These are phyloP conservation scores for Triglochin maritima DNA, from an alignment of 106 monocot species.

Conservation along the genomic window DNA sequence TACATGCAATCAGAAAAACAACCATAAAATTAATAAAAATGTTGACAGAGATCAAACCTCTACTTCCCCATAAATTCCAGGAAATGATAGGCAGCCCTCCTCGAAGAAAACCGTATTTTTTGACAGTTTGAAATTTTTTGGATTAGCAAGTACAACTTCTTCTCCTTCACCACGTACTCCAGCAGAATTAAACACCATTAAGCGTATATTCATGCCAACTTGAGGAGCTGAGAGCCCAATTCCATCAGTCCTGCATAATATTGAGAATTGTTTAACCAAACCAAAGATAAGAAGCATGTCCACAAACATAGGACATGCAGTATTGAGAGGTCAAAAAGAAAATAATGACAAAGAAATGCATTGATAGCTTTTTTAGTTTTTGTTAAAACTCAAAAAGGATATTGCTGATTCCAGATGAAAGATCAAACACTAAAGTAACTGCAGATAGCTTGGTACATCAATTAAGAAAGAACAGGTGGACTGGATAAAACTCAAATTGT, in stretches of 20 bases:
- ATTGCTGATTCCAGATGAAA: too few species aligned
- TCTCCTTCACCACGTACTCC: conserved; percentile 90
- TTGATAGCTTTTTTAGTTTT: too few species aligned
- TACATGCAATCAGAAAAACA: background rate
- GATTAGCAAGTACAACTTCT: conserved; percentile 91
- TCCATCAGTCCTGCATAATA: conserved; percentile 78
- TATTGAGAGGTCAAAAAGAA: background rate
- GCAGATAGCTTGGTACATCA: too few species aligned
- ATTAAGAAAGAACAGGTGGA: too few species aligned
- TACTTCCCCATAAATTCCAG: conserved; percentile 85
- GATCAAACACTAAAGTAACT: too few species aligned
- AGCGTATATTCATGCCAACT: conserved; percentile 83
- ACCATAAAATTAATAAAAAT: background rate
- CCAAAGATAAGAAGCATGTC: background rate
- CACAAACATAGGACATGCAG: background rate
- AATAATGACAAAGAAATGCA: background rate
- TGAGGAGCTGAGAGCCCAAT: conserved; percentile 96
- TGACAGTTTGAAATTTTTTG: conserved; percentile 55
- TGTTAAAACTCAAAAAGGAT: too few species aligned
- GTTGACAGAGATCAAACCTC: conserved; percentile 32
- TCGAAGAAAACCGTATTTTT: conserved; percentile 43
- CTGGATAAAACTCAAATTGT: too few species aligned
- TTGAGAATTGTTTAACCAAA: background rate
- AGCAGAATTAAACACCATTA: conserved; percentile 94
- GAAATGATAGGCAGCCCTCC: conserved; percentile 98